A percentile compares a stretch with the other conserved stretches of the same genome.
Evolutionary conservation across 768 basidiomycete species (phyloP).

Genomic region (Gelatoporia subvermispora): DNA sequence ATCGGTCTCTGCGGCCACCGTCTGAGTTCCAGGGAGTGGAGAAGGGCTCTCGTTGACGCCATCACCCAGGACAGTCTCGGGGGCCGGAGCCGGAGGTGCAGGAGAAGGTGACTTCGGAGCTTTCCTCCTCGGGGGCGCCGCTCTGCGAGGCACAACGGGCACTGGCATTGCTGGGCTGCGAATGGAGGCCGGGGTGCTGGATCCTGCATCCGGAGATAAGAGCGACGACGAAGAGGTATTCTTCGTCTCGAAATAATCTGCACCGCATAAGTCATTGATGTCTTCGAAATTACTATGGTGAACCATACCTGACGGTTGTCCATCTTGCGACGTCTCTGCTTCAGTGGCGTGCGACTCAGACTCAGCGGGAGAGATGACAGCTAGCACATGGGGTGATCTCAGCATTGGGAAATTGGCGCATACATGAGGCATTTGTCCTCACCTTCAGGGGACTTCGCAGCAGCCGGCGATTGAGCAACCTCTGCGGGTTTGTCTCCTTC

Average conservation of each 20-base stretch:
- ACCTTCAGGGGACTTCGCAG: conserved; percentile 5
- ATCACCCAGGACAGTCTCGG: conserved; percentile 4
- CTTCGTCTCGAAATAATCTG: conserved; percentile 17
- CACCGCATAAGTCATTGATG: neutral
- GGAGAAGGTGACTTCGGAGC: conserved; percentile 46
- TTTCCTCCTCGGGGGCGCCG: conserved; percentile 72
- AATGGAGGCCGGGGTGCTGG: conserved; percentile 23
- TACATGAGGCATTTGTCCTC: neutral
- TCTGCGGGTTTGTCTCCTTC: conserved; percentile 19
- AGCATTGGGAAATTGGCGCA: neutral
- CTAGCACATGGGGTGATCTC: neutral
- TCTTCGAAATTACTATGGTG: too few relatives aligned
- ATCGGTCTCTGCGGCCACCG: conserved; percentile 3
- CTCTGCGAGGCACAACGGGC: conserved; percentile 66
- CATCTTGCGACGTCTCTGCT: neutral
- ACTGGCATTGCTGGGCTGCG: conserved; percentile 62
- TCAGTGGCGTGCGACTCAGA: neutral
- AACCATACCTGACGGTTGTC: neutral
- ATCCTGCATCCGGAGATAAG: conserved; percentile 17
- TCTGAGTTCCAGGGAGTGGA: conserved; percentile 5
- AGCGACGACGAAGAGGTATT: conserved; percentile 11
- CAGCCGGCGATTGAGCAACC: conserved; percentile 2
- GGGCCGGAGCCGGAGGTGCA: conserved; percentile 4
- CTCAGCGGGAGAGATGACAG: neutral
- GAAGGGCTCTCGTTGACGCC: conserved; percentile 23